A percentile compares a stretch with the other conserved stretches of the same genome.
Conservation (phyloP, 352 stramenopile species). For the Globisporangium paddicum region DNA sequence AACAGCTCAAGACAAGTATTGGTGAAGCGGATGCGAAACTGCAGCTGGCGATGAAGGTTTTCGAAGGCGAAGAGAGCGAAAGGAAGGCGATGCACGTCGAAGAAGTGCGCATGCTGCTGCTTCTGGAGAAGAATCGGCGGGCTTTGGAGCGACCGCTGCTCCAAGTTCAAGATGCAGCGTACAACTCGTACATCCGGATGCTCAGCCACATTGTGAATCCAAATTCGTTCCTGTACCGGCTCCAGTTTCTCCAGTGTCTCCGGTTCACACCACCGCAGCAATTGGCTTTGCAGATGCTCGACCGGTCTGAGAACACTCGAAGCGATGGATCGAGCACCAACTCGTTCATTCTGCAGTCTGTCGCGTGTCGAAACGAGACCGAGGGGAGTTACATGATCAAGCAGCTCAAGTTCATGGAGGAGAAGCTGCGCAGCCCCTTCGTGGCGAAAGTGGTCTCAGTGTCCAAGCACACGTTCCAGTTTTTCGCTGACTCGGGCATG, state of each 20-base stretch:
- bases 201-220: slow-evolving; percentile 51
- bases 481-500: slow-evolving; percentile 55
- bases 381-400: slow-evolving; percentile 32
- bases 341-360: slow-evolving; percentile 34
- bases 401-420: slow-evolving; percentile 31
- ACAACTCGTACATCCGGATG: slow-evolving; percentile 44
- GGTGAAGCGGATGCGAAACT: slow-evolving; percentile 7
- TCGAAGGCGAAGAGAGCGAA: slow-evolving; percentile 46
- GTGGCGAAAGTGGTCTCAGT: slow-evolving; percentile 23
- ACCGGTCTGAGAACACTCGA: slow-evolving; percentile 14
- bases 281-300: slow-evolving; percentile 30
- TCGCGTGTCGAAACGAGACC: slow-evolving; percentile 37
- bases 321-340: slow-evolving; percentile 12
- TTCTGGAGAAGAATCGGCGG: slow-evolving; percentile 39
- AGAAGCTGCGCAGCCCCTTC: slow-evolving; percentile 34
- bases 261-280: slow-evolving; percentile 28
- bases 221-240: slow-evolving; percentile 34
- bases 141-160: slow-evolving; percentile 37
- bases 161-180: slow-evolving; percentile 38
- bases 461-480: slow-evolving; percentile 53
- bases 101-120: slow-evolving; percentile 41
- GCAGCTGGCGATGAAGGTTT: slow-evolving; percentile 21
- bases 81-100: slow-evolving; percentile 36
- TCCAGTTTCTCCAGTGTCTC: slow-evolving; percentile 49
- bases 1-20: background rate